A percentile compares a stretch with the other conserved stretches of the same genome.
Conservation (phyloP, 73 alveolate genomes). For the Paramecium primaurelia region DNA sequence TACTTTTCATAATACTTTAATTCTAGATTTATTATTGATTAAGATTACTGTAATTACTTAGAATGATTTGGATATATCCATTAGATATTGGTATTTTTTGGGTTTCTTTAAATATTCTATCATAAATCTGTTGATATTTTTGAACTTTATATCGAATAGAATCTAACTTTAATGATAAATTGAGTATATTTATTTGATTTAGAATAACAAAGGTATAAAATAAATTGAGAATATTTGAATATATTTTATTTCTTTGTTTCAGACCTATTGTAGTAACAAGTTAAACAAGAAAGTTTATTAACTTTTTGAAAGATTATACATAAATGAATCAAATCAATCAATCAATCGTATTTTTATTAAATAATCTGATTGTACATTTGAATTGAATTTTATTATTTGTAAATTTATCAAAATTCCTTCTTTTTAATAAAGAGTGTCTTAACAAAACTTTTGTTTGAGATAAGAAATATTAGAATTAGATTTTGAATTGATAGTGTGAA, state of each 20-base stretch:
- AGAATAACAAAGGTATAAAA: not conserved
- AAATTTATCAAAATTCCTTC: not conserved
- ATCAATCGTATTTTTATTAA: too few species aligned
- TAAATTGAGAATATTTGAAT: not conserved
- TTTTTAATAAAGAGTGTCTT: not conserved
- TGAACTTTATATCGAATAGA: not conserved
- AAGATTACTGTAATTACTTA: not conserved
- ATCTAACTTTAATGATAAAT: not conserved
- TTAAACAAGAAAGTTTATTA: not conserved
- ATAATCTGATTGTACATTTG: not conserved
- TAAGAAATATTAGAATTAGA: not conserved
- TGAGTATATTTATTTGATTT: not conserved
- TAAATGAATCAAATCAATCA: too few species aligned
- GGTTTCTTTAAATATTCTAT: not conserved
- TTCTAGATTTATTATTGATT: not conserved
- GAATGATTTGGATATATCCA: not conserved
- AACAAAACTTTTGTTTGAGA: not conserved
- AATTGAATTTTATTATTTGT: not conserved
- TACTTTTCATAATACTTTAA: constrained; percentile 6
- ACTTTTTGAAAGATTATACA: not conserved
- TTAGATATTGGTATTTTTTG: not conserved
- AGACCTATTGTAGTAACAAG: not conserved
- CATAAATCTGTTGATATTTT: not conserved
- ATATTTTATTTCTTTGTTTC: too few species aligned
- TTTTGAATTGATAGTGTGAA: not conserved